These are phyloP conservation scores for Aspergillus oerlinghausenensis DNA, from an alignment of 2,329 filamentous ascomycete species.

Conservation along the genomic window DNA sequence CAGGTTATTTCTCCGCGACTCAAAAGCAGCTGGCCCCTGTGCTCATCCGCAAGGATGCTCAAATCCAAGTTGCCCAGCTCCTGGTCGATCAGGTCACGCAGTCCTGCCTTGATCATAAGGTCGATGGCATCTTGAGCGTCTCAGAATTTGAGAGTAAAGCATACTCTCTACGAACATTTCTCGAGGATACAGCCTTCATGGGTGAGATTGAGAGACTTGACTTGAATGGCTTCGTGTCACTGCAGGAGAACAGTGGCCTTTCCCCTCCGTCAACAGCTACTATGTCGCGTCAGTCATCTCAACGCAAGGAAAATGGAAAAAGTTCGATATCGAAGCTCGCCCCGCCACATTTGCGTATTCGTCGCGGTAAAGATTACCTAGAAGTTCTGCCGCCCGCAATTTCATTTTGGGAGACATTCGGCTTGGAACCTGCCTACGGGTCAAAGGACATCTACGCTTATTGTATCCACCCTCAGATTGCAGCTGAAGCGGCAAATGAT, in stretches of 20 bases:
- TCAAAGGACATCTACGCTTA: conserved; percentile 55
- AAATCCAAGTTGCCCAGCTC: conserved; percentile 38
- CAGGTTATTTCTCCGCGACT: conserved; percentile 35
- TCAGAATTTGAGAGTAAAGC: conserved; percentile 25
- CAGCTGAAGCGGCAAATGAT: conserved; percentile 43
- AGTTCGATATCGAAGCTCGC: conserved; percentile 41
- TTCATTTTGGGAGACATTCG: conserved; percentile 59
- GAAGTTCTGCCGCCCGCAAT: conserved; percentile 54
- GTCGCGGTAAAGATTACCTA: conserved; percentile 49
- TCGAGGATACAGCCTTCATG: conserved; percentile 26
- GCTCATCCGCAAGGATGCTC: conserved; percentile 31
- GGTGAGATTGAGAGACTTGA: conserved; percentile 32
- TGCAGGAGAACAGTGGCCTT: conserved; percentile 25
- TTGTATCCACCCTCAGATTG: conserved; percentile 51
- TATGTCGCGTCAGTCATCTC: conserved; percentile 16
- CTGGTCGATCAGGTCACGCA: conserved; percentile 42
- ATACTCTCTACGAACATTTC: conserved; percentile 18
- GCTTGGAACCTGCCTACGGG: conserved; percentile 52
- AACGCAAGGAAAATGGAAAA: conserved; percentile 24
- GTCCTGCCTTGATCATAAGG: conserved; percentile 37
- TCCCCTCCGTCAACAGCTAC: conserved; percentile 10
- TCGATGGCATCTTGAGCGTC: conserved; percentile 24
- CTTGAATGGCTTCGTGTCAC: conserved; percentile 31
- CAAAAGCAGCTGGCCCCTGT: conserved; percentile 29
- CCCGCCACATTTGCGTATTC: conserved; percentile 51